Evolutionary conservation across 2,329 filamentous ascomycete genomes (phyloP), one percentile per base, ranked within the genome.

Genomic region (Alternaria arbusti): DNA sequence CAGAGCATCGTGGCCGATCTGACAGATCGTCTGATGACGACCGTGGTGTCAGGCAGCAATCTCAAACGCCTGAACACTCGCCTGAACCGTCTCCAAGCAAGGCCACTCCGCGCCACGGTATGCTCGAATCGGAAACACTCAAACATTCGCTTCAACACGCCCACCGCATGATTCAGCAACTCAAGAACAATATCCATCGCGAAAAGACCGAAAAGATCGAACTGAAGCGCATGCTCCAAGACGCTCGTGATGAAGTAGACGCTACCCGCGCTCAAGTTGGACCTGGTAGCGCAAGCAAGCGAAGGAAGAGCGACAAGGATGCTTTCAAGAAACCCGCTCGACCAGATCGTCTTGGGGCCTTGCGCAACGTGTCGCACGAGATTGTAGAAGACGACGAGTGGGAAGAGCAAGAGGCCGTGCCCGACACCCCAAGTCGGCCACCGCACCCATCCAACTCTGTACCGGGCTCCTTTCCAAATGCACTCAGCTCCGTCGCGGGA

Each of bases 171-270:
- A 97, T 99, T 63, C 95, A 98, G 79, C 97, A 93, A 74, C 88
- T 98, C 71, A 94, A 97, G 81, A 94, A 91, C 79, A 97, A 94
- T 74, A 92, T 98, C 50, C 95, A 99, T 79, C 91, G 96, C 32
- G 96, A 99, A 80, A 99, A 98, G 89, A 97, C 95, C 0, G 96
- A 99, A 80, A 99, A 97, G 84, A 88, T 98, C 26, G 96, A 99
- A 81, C 87, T 98, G 57, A 94, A 93, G 81, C 91, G 95, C 63
- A 93, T 99, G 87, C 88, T 98, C 28, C 95, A 98, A 82, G 96
- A 99, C 74, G 91, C 95, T 23, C 90, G 94, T 36, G 96, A 99
- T 77, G 96, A 99, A 74, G 83, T 99, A 26, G 96, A 93, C 79
- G 81, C 88, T 50, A 87, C 89, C 63, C 85, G 87, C 51, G 88